Percentiles rank a stretch among this genome's conserved stretches.
Conservation (phyloP, 345 rosid species). For the Erucastrum elatum region DNA sequence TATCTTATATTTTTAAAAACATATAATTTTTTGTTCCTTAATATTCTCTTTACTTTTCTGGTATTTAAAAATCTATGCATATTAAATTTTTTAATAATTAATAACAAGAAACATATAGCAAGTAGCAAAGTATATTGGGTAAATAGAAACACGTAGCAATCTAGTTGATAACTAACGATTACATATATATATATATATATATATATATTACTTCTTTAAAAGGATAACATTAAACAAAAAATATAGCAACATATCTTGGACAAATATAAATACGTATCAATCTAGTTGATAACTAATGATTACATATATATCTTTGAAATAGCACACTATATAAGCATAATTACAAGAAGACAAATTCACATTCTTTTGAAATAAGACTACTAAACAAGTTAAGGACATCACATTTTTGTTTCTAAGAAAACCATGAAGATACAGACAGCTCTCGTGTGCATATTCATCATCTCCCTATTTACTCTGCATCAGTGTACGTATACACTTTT, state of each 20-base stretch:
- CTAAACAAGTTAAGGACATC: background rate
- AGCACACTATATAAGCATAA: background rate
- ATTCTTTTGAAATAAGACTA: background rate
- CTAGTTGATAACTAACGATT: background rate
- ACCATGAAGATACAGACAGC: background rate
- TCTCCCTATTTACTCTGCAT: conserved; percentile 12
- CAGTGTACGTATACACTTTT: background rate
- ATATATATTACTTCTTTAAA: no score
- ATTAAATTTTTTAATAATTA: background rate
- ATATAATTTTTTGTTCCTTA: background rate
- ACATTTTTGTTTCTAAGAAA: background rate
- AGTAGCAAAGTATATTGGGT: no score
- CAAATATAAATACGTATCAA: background rate
- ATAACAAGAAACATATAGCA: background rate
- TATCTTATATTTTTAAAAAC: no score
- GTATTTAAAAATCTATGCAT: background rate
- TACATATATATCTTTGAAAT: background rate
- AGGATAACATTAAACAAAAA: no score
- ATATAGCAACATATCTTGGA: no score
- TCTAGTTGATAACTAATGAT: background rate
- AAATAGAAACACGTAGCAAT: background rate
- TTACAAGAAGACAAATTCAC: background rate
- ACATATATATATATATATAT: no score
- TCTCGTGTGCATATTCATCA: conserved; percentile 5
- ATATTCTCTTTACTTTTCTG: background rate